These are phyloP conservation scores for Basipetospora chlamydospora DNA, from an alignment of 2,329 filamentous ascomycete genomes.

Conservation along the genomic window DNA sequence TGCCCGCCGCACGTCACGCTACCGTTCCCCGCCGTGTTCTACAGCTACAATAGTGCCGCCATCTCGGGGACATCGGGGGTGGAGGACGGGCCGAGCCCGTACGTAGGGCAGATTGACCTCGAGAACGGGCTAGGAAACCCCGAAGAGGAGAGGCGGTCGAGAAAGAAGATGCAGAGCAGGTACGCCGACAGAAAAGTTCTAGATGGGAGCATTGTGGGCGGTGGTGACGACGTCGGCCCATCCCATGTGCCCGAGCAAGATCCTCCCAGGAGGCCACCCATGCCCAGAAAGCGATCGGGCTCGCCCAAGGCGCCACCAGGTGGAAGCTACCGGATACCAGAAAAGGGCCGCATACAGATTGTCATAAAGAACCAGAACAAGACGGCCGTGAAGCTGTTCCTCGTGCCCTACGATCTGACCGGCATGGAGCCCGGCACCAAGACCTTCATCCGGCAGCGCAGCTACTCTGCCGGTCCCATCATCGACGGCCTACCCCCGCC, in stretches of 20 bases:
- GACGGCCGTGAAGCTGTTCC: slow-evolving; percentile 89
- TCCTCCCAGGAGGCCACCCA: slow-evolving; percentile 13
- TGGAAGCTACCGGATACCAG: slow-evolving; percentile 85
- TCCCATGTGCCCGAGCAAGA: neutral
- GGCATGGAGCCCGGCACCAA: slow-evolving; percentile 93
- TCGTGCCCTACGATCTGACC: slow-evolving; percentile 80
- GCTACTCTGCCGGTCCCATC: slow-evolving; percentile 76
- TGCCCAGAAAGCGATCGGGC: slow-evolving; percentile 13
- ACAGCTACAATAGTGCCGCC: slow-evolving; percentile 66
- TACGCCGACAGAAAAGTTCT: slow-evolving; percentile 20
- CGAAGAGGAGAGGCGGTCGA: slow-evolving; percentile 31
- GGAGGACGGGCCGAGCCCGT: slow-evolving; percentile 85
- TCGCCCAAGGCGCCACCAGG: slow-evolving; percentile 51
- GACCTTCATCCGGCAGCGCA: slow-evolving; percentile 88
- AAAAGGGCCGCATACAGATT: slow-evolving; percentile 88
- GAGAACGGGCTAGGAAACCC: slow-evolving; percentile 57
- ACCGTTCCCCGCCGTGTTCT: slow-evolving; percentile 89
- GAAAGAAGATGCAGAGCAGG: slow-evolving; percentile 32
- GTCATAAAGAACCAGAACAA: slow-evolving; percentile 98
- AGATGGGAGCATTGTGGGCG: slow-evolving; percentile 25
- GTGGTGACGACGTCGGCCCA: slow-evolving; percentile 7
- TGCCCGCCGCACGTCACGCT: slow-evolving; percentile 86
- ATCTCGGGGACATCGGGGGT: slow-evolving; percentile 42
- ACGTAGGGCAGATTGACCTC: slow-evolving; percentile 84
- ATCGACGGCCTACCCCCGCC: slow-evolving; percentile 46